Evolutionary conservation across 768 basidiomycete genomes (phyloP), one percentile per base, ranked within the genome.

Genomic region (Hericium coralloides): DNA sequence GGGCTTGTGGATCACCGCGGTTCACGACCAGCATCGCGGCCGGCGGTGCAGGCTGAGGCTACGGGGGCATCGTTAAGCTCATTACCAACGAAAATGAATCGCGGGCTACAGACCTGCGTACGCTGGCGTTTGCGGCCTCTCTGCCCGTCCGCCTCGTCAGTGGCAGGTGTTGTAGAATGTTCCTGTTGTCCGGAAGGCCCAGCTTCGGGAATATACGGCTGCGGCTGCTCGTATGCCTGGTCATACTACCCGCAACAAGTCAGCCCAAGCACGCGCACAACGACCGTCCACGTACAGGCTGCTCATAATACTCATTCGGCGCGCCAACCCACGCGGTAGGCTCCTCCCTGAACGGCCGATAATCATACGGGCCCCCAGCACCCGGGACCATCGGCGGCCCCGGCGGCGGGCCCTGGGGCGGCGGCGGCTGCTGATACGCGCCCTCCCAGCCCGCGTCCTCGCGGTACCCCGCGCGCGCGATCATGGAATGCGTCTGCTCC

Each of bases 41-140:
- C 5, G 87, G 79, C 0, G 84, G 77, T 0, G 86, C 86, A 50
- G 87, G 85, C 36, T 80, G 67, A 31, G 79, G 69, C 84, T 87
- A 55, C 18, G 60, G 36, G 8, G 50, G 56, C 22, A 22, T 64
- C 25, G 60, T 60, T 55, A 39, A 49, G 17, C 23, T 52, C 52
- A 56, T 36, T 22, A 9, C 17, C 12, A 22, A 25, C 23, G 15
- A 9, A 14, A 39, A 26, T n/a, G 2, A 20, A 2, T 7, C 8
- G 47, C 38, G 52, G 38, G 17, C 64, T 70, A 55, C 60, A 43
- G 20, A 78, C 87, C 73, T 81, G 79, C 15, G 76, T 73, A 22
- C 89, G 80, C 45, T 73, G 78, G 7, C 87, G 83, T 66, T 87
- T 91, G 47, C 89, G 81, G 36, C 87, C 87, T 36, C 87, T 77